A percentile compares a stretch with the other conserved stretches of the same genome.
Conservation (phyloP, 352 stramenopile species). For the Pythium aristosporum region DNA sequence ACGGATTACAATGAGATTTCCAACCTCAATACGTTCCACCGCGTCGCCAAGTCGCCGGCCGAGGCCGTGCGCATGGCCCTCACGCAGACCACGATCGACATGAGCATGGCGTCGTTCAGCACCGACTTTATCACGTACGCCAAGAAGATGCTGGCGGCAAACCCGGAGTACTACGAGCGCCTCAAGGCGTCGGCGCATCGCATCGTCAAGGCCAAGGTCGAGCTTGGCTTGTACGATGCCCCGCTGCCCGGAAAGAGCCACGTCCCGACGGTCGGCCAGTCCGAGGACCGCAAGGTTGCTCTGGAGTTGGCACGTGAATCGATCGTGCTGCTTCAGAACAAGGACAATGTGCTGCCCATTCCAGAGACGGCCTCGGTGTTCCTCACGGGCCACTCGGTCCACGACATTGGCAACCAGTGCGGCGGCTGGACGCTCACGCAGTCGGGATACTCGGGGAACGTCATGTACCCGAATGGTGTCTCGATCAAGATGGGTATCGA, state of each 20-base stretch:
- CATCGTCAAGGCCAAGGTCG: constrained; percentile 29
- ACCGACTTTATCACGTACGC: constrained; percentile 31
- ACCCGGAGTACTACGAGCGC: constrained; percentile 25
- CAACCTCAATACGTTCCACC: constrained; percentile 66
- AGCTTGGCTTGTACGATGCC: constrained; percentile 28
- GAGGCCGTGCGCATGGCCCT: constrained; percentile 55
- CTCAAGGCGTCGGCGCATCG: constrained; percentile 24
- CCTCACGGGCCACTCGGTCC: constrained; percentile 62
- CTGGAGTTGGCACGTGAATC: constrained; percentile 30
- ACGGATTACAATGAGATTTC: constrained; percentile 84
- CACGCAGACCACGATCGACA: constrained; percentile 68
- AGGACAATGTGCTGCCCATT: constrained; percentile 58
- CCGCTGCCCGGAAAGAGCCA: constrained; percentile 24
- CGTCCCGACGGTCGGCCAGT: constrained; percentile 34
- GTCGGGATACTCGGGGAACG: constrained; percentile 82
- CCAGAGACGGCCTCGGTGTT: constrained; percentile 38
- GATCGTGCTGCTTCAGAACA: constrained; percentile 86
- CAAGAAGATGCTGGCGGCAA: constrained; percentile 28
- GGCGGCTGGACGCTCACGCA: constrained; percentile 82
- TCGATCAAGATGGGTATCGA: constrained; percentile 58
- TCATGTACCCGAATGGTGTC: constrained; percentile 59
- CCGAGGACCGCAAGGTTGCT: constrained; percentile 24
- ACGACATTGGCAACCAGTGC: constrained; percentile 76
- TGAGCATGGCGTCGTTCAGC: constrained; percentile 71
- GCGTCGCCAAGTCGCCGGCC: constrained; percentile 31